Percentiles rank a stretch among this genome's conserved stretches.
phyloP scores from a whole-genome alignment of 371 early-diverging fungal species.

The Parasitella parasitica region DNA sequence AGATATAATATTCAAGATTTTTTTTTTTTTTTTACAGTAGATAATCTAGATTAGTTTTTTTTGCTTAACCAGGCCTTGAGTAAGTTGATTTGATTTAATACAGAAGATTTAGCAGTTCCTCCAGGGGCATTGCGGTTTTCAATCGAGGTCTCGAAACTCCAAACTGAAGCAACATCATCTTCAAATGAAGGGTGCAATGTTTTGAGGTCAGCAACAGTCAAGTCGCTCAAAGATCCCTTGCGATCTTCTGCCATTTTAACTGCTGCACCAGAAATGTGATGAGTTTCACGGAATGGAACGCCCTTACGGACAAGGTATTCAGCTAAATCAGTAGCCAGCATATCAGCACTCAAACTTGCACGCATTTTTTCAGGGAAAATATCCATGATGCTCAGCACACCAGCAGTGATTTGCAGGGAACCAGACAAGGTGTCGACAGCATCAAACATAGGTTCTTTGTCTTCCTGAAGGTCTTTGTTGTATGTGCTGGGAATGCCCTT shows the following conservation, averaged over 20 bases:
- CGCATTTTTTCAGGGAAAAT: conserved; percentile 77
- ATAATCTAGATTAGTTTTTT: not conserved
- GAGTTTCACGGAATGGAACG: conserved; percentile 98
- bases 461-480: conserved; percentile 98
- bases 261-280: conserved; percentile 96
- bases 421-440: conserved; percentile 86
- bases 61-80: conserved; percentile 66
- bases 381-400: conserved; percentile 85
- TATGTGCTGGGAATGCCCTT: conserved; percentile 97
- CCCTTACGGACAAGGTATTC: conserved; percentile 93
- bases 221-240: conserved; percentile 61
- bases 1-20: not conserved
- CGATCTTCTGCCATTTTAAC: conserved; percentile 92
- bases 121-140: conserved; percentile 87
- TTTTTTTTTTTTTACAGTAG: not conserved
- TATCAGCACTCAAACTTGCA: conserved; percentile 79
- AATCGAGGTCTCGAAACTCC: conserved; percentile 86
- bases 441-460: conserved; percentile 98
- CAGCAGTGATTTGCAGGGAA: conserved; percentile 87
- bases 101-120: conserved; percentile 83
- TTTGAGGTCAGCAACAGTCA: conserved; percentile 78
- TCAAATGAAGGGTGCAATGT: conserved; percentile 80
- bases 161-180: conserved; percentile 76
- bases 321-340: conserved; percentile 97
- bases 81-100: conserved; percentile 74